phyloP scores from a whole-genome alignment of 1,139 yeast species.

The Magnusiomyces sp. region DNA sequence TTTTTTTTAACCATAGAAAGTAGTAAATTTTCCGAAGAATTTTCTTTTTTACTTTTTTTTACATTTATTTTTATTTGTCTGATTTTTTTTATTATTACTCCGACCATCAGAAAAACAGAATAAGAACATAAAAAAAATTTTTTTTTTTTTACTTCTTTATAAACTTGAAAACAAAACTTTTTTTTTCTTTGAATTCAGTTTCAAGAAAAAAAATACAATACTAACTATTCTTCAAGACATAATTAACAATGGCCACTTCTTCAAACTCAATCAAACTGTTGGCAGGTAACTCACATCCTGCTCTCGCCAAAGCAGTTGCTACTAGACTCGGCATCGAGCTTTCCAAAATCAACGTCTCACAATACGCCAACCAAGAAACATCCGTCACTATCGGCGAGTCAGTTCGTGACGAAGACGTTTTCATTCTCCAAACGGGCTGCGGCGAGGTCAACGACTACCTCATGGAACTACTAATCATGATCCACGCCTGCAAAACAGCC shows the following conservation, averaged over 20 bases:
- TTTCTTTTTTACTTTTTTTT: no score
- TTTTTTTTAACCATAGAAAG: no score
- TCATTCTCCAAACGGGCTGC: conserved; percentile 84
- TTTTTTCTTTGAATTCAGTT: no score
- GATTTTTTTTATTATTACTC: no score
- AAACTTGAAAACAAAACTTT: no score
- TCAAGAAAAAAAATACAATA: no score
- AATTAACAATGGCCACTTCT: background rate
- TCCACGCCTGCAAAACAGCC: conserved; percentile 91
- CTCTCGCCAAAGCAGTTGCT: conserved; percentile 80
- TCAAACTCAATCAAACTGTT: conserved; percentile 77
- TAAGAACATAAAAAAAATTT: no score
- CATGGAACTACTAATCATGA: conserved; percentile 79
- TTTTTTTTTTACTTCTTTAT: no score
- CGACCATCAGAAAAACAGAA: no score
- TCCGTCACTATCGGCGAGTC: conserved; percentile 91
- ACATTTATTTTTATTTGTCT: no score
- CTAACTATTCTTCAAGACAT: no score
- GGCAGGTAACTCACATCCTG: conserved; percentile 84
- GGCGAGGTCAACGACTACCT: conserved; percentile 82
- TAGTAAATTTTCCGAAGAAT: no score
- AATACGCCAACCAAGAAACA: conserved; percentile 62
- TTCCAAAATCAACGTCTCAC: conserved; percentile 35
- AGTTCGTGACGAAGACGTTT: conserved; percentile 88
- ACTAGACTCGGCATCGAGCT: conserved; percentile 37